These are phyloP conservation scores for Prunus davidiana DNA, from an alignment of 306 rosid species.

Conservation along the genomic window DNA sequence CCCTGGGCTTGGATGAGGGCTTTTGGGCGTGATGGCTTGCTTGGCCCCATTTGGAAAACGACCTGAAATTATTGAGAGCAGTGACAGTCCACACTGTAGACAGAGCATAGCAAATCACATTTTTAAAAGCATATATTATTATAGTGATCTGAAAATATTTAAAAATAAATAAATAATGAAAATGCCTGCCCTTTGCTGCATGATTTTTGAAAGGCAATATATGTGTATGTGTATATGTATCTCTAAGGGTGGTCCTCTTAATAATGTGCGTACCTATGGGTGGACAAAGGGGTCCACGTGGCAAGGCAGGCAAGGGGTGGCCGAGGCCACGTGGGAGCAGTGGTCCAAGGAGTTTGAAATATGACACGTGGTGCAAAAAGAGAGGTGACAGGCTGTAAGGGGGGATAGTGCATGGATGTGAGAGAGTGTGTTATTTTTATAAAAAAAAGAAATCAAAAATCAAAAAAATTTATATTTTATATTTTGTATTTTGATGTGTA, in stretches of 20 bases:
- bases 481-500: too few species aligned
- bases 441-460: too few species aligned
- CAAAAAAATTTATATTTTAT: not conserved
- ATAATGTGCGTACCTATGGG: conserved; percentile 30
- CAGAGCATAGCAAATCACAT: not conserved
- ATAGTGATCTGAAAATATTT: conserved; percentile 10
- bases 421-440: not conserved
- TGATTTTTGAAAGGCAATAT: conserved; percentile 18
- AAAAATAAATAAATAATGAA: not conserved
- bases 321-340: conserved; percentile 62
- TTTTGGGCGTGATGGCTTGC: conserved; percentile 32
- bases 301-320: conserved; percentile 26
- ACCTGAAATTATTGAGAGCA: conserved; percentile 56
- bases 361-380: conserved; percentile 34
- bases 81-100: not conserved
- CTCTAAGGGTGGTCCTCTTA: conserved; percentile 54
- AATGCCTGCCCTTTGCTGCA: conserved; percentile 11
- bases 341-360: conserved; percentile 46
- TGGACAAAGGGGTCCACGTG: conserved; percentile 37
- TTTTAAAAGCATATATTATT: too few species aligned
- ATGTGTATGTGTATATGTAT: not conserved
- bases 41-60: conserved; percentile 41
- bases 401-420: conserved; percentile 18
- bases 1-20: conserved; percentile 33
- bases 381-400: conserved; percentile 49